A percentile compares a stretch with the other conserved stretches of the same genome.
Conservation (phyloP, 257 asterid genomes). For the Solanum corneliomulleri region DNA sequence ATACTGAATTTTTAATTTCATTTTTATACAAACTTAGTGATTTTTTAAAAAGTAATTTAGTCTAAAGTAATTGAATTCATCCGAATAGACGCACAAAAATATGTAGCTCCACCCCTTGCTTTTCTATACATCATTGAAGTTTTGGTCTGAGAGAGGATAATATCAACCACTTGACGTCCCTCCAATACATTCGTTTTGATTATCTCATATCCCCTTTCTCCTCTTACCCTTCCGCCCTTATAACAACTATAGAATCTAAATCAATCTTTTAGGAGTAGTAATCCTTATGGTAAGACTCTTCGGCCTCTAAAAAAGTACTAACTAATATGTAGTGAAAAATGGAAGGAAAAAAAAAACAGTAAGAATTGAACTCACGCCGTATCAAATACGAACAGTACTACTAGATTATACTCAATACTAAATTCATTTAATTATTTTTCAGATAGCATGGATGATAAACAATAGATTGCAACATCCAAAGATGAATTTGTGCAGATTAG, state of each 20-base stretch:
- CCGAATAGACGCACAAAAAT: not conserved
- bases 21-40: not conserved
- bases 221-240: not conserved
- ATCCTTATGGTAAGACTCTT: not conserved
- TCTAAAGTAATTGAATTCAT: not conserved
- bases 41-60: no score
- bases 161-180: not conserved
- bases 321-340: not conserved
- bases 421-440: not conserved
- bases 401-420: not conserved
- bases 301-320: not conserved
- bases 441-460: constrained; percentile 38
- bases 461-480: constrained; percentile 9
- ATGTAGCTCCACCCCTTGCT: not conserved
- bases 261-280: not conserved
- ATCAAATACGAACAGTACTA: not conserved
- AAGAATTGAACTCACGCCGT: not conserved
- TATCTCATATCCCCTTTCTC: not conserved
- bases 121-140: not conserved
- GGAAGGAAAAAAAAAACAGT: not conserved
- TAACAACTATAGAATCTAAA: not conserved
- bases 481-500: constrained; percentile 19
- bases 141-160: not conserved
- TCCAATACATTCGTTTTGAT: not conserved
- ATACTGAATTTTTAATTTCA: not conserved